Evolutionary conservation across 2,329 filamentous ascomycete genomes (phyloP).

Genomic region (Cylindrodendrum hubeiense): DNA sequence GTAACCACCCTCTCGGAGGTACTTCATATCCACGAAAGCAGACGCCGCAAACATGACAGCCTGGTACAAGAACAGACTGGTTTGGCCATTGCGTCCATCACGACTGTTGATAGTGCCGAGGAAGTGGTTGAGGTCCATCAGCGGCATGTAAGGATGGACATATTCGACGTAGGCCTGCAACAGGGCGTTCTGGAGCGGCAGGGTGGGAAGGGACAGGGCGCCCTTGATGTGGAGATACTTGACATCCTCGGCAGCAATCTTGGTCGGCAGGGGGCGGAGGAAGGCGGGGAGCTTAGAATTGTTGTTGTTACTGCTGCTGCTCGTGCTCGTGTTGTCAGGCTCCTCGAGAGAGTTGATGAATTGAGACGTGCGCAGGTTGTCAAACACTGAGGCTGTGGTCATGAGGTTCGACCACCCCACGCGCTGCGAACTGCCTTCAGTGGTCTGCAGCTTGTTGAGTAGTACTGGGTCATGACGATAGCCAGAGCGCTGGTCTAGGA

Average conservation of each 20-base stretch:
- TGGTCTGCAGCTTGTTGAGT: constrained; percentile 47
- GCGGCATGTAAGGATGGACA: constrained; percentile 94
- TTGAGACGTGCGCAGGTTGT: constrained; percentile 55
- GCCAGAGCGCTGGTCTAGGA: constrained; percentile 52
- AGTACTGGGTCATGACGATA: constrained; percentile 50
- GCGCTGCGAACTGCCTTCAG: constrained; percentile 38
- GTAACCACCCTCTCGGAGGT: constrained; percentile 83
- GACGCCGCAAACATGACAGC: constrained; percentile 95
- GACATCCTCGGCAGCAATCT: constrained; percentile 85
- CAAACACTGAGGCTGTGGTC: constrained; percentile 51
- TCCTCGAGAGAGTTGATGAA: constrained; percentile 62
- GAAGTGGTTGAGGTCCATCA: constrained; percentile 77
- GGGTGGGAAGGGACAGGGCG: constrained; percentile 80
- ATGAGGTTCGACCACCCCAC: constrained; percentile 49
- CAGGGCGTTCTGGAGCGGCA: constrained; percentile 81
- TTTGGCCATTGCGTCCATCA: constrained; percentile 77
- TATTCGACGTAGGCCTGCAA: constrained; percentile 88
- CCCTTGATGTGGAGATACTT: constrained; percentile 87
- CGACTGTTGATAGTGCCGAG: constrained; percentile 70
- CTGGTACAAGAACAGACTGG: constrained; percentile 91
- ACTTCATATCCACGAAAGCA: constrained; percentile 86
- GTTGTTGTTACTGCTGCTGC: constrained; percentile 19
- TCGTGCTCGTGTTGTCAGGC: constrained; percentile 55
- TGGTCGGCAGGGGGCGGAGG: constrained; percentile 82
- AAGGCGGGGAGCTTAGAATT: constrained; percentile 71